A percentile compares a stretch with the other conserved stretches of the same genome.
These are phyloP conservation scores for Rhodotorula sp. DNA, from an alignment of 1,284 basidiomycete species.

Conservation along the genomic window DNA sequence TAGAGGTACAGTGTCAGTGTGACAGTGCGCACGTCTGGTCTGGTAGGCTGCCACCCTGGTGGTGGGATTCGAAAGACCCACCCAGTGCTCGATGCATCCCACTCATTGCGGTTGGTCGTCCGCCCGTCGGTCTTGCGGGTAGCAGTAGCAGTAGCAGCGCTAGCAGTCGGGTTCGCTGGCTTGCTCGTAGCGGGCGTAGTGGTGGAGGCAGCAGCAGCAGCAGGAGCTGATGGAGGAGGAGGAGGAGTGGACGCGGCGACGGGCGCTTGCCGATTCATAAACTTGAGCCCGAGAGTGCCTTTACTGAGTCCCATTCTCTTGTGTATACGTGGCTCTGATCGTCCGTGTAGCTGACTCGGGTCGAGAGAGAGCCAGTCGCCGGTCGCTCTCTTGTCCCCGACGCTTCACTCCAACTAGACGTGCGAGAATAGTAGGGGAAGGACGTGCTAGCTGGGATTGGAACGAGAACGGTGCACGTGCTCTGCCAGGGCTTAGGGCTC, in stretches of 20 bases:
- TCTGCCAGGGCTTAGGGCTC: no score
- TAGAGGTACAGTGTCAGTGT: neutral
- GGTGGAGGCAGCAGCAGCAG: neutral
- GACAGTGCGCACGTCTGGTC: neutral
- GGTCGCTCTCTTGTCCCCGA: neutral
- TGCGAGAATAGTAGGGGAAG: no score
- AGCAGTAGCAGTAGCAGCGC: no score
- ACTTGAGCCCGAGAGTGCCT: conserved; percentile 35
- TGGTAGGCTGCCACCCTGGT: neutral
- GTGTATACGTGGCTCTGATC: neutral
- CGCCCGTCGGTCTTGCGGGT: no score
- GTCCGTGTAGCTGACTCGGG: neutral
- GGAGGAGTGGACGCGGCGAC: conserved; percentile 1
- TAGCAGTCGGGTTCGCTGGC: neutral
- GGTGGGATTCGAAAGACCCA: neutral
- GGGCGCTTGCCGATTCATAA: conserved; percentile 27
- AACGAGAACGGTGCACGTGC: no score
- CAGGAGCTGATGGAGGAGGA: neutral
- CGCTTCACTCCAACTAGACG: neutral
- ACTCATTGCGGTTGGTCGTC: no score
- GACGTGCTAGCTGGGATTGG: no score
- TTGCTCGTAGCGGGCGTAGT: neutral
- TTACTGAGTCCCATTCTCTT: conserved; percentile 11
- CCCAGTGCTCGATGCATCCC: no score
- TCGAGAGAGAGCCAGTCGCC: neutral